phyloP scores from a whole-genome alignment of 2,329 filamentous ascomycete species.

The Pyricularia grisea region DNA sequence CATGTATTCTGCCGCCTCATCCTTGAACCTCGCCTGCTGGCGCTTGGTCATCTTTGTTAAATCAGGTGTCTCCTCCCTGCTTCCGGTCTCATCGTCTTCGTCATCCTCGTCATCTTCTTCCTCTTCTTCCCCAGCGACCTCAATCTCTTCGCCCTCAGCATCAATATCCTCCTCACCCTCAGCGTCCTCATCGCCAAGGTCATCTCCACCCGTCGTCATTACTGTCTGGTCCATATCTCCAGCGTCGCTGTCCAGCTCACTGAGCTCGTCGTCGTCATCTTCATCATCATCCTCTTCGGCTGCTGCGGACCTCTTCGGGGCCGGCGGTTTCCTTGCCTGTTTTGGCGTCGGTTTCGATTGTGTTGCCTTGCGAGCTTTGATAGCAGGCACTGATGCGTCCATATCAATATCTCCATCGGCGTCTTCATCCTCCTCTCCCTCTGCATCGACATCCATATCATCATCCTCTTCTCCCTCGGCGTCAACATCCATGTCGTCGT shows the following conservation, averaged over 20 bases:
- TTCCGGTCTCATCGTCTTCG: constrained; percentile 27
- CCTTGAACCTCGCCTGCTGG: constrained; percentile 50
- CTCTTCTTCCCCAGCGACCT: constrained; percentile 25
- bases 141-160: constrained; percentile 26
- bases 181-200: constrained; percentile 27
- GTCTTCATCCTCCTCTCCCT: constrained; percentile 29
- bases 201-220: constrained; percentile 11
- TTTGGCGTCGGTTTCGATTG: neutral
- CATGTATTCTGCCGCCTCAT: constrained; percentile 41
- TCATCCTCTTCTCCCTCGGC: constrained; percentile 17
- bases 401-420: constrained; percentile 29
- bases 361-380: constrained; percentile 8
- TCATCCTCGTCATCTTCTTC: constrained; percentile 32
- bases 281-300: constrained; percentile 22
- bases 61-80: constrained; percentile 41
- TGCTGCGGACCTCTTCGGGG: neutral
- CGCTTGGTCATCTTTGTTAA: constrained; percentile 52
- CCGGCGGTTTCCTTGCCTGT: neutral
- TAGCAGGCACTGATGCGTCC: constrained; percentile 17
- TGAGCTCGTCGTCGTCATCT: constrained; percentile 46
- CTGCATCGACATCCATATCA: constrained; percentile 18
- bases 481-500: constrained; percentile 25
- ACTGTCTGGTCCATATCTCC: constrained; percentile 38
- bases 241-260: constrained; percentile 44
- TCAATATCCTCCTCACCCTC: constrained; percentile 33